phyloP scores from a whole-genome alignment of 2,329 filamentous ascomycete genomes.

The Epichloe festucae region DNA sequence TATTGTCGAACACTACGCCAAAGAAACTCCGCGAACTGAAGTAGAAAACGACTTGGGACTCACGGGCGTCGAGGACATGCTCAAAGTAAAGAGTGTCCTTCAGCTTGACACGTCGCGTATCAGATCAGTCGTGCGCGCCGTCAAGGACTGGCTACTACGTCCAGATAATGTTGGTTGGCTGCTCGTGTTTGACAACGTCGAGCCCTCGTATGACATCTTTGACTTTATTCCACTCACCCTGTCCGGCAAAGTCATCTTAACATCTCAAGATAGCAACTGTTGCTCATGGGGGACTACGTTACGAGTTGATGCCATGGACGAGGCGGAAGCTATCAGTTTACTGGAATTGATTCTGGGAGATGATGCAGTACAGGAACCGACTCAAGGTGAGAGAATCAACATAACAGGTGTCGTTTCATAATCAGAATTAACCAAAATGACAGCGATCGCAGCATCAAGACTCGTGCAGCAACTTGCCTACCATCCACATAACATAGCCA shows the following conservation, averaged over 20 bases:
- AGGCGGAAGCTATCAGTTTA: conserved; percentile 10
- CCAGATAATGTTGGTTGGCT: conserved; percentile 14
- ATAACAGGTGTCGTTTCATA: neutral
- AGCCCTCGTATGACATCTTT: conserved; percentile 13
- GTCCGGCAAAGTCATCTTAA: conserved; percentile 14
- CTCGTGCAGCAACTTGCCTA: conserved; percentile 9
- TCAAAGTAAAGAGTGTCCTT: conserved; percentile 11
- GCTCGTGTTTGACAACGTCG: conserved; percentile 14
- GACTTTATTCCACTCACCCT: conserved; percentile 15
- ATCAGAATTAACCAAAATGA: neutral
- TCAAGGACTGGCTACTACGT: conserved; percentile 15
- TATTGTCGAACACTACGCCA: conserved; percentile 12
- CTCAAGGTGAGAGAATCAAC: conserved; percentile 6
- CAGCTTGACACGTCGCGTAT: conserved; percentile 11
- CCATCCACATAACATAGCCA: conserved; percentile 11
- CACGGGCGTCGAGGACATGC: conserved; percentile 13
- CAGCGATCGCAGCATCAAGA: conserved; percentile 9
- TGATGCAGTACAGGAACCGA: neutral
- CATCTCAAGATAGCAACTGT: conserved; percentile 11
- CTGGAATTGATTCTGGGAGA: conserved; percentile 7
- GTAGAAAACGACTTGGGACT: conserved; percentile 14
- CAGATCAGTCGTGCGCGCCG: conserved; percentile 13
- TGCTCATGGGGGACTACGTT: conserved; percentile 13
- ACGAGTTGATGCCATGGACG: conserved; percentile 10
- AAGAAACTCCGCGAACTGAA: conserved; percentile 5